phyloP scores from a whole-genome alignment of 768 basidiomycete species.

The Filobasidium floriforme region DNA sequence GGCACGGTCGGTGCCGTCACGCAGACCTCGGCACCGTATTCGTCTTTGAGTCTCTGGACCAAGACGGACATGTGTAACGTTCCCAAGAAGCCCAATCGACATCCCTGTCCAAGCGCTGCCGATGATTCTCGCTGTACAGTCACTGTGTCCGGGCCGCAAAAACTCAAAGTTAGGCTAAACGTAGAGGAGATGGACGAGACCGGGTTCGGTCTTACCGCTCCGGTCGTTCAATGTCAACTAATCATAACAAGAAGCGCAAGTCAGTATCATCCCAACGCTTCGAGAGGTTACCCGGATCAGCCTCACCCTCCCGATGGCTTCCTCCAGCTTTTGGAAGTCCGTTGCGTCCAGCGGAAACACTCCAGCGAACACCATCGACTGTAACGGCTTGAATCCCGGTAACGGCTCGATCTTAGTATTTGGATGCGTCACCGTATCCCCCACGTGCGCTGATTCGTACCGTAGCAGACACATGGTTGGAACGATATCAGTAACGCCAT shows the following conservation, averaged over 20 bases:
- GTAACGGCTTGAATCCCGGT: constrained; percentile 82
- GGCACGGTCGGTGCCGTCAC: constrained; percentile 94
- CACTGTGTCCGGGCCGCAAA: too few species aligned
- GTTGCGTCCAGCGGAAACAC: constrained; percentile 85
- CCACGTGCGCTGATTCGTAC: constrained; percentile 75
- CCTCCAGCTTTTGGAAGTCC: constrained; percentile 89
- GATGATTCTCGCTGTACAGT: constrained; percentile 87
- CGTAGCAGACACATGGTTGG: too few species aligned
- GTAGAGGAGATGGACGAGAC: background rate
- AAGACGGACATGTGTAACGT: constrained; percentile 73
- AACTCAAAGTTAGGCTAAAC: constrained; percentile 64
- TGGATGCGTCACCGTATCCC: constrained; percentile 78
- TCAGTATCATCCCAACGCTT: too few species aligned
- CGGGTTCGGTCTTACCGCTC: constrained; percentile 34
- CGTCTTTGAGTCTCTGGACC: constrained; percentile 90
- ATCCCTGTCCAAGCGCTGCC: constrained; percentile 88
- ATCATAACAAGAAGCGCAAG: too few species aligned
- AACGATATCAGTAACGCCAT: too few species aligned
- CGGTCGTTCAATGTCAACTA: constrained; percentile 43
- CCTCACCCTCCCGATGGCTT: constrained; percentile 79
- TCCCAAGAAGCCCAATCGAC: constrained; percentile 87
- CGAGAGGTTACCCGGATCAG: too few species aligned
- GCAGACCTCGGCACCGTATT: constrained; percentile 88
- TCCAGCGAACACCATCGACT: constrained; percentile 96
- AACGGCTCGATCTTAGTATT: constrained; percentile 71